Evolutionary conservation across 768 basidiomycete genomes (phyloP), one percentile per base, ranked within the genome.

Genomic region (Pleurotus citrinopileatus): DNA sequence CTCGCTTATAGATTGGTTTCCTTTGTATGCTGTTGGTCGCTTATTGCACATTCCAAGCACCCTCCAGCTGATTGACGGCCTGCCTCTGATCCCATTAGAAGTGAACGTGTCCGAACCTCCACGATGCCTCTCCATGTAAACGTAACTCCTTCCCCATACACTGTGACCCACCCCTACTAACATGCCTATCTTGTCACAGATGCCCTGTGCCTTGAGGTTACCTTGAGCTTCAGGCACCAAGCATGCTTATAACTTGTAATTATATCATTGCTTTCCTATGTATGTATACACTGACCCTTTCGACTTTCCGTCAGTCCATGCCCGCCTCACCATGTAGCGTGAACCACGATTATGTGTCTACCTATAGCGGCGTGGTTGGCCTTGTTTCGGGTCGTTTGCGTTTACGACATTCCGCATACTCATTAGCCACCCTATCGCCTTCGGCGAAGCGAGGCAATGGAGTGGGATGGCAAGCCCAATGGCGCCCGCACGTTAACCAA

Each of bases 131-230:
- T 17, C 42, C 4, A 17, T 44, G 42, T 10, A 13, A 13, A 15
- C 42, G 20, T 13, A 44, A 44, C 20, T 13, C 25, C 6, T 22
- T 26, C 20, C 23, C 20, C 42, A 15, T 44, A 44, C 42, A 44
- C 20, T n/a, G 22, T 22, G 17, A 44, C 25, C 42, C 42, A 32
- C 29, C 7, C 29, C 6, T 32, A 32, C 29, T 6, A 32, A 32
- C 29, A 32, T 13, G 29, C 13, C 29, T 32, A 6, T 32, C 29
- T 19, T 26, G 15, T 22, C 25, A 17, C 42, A 44, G 23, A 22
- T 32, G 45, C 45, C 45, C 45, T 47, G 45, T 22, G 45, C 38
- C 38, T 40, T 40, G 38, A 40, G 38, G 38, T 5, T 47, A 15
- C 45, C 45, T 47, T 28, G 45, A 26, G 28, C 28, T 20, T 28